Evolutionary conservation across 2,329 filamentous ascomycete genomes (phyloP), one percentile per base, ranked within the genome.

Genomic region (Epicoccum sorghinum): DNA sequence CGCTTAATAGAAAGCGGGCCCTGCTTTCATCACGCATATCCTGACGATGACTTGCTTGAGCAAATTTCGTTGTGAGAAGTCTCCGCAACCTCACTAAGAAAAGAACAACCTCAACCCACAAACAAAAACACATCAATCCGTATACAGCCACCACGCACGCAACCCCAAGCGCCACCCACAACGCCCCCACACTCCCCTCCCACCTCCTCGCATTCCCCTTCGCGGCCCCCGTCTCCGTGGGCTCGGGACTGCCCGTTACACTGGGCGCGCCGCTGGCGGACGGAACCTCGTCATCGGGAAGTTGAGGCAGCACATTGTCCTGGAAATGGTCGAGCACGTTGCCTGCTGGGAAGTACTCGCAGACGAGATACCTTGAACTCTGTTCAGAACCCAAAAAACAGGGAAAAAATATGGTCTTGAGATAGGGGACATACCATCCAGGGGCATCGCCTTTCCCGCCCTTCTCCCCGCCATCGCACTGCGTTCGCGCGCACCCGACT

Each of bases 271-370:
- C 23, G 8, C 38, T 41, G 12, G 45, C 10, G 13, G 36, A 25
- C 7, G 45, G 45, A 10, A 40, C 47, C 10, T 56, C 45, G 1
- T 55, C 50, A 10, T 42, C 46, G 1, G 47, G 38, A 2, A 60
- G 44, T 35, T 58, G 47, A 7, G 37, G 36, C 24, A 64, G 55
- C 4, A 78, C 75, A 54, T 77, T 75, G 4, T 65, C 43, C 12
- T 46, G 51, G 53, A 74, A 78, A 18, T 64, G 45, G 1, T 71
- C 74, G 14, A 66, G 51, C 1, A 75, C 66, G 46, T 78, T 77
- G 0, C 75, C 75, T 4, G 62, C 48, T 4, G 75, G 75, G 44
- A 58, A 62, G 52, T 77, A 77, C 57, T 76, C 73, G 62, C 75
- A 78, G 0, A 77, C 72, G 1, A 67, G 3, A 10, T 53, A 53